Percentiles rank a stretch among this genome's conserved stretches.
phyloP scores from a whole-genome alignment of 2,329 filamentous ascomycete species.

The Apiospora hydei region DNA sequence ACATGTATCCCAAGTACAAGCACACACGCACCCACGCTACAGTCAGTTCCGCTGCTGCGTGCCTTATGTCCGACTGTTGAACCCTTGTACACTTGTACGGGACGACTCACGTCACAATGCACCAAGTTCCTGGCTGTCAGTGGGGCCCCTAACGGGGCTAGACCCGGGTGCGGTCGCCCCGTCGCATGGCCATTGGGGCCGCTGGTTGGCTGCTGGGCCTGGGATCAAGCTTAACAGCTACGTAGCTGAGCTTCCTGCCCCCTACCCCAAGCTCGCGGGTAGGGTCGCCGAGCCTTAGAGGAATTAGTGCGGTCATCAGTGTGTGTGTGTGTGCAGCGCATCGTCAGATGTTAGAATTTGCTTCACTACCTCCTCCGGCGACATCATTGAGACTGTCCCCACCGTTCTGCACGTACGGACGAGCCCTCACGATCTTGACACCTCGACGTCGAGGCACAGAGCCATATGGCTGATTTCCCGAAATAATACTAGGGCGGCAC shows the following conservation, averaged over 20 bases:
- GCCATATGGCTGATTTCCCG: conserved; percentile 37
- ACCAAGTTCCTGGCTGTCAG: conserved; percentile 4
- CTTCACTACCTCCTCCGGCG: conserved; percentile 7
- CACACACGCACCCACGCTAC: background rate
- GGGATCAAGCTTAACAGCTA: conserved; percentile 10
- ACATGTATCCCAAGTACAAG: background rate
- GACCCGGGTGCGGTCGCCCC: conserved; percentile 10
- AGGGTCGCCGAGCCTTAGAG: conserved; percentile 14
- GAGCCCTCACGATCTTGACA: conserved; percentile 17
- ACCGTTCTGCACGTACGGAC: conserved; percentile 13
- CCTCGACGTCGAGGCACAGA: conserved; percentile 18
- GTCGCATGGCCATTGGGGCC: conserved; percentile 1
- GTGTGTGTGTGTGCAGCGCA: conserved; percentile 7
- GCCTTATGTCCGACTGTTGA: conserved; percentile 5
- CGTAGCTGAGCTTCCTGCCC: conserved; percentile 16
- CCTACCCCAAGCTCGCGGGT: conserved; percentile 13
- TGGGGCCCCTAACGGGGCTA: background rate
- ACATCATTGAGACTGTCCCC: conserved; percentile 9
- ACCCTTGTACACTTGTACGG: conserved; percentile 4
- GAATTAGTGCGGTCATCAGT: conserved; percentile 13
- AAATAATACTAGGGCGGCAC: conserved; percentile 32
- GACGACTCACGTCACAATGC: conserved; percentile 21
- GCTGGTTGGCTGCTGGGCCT: conserved; percentile 4
- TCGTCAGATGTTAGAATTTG: conserved; percentile 21
- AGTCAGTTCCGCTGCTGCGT: background rate